Base-by-base conservation (phyloP, 306 rosid genomes). In the Carpinus viminea region DNA sequence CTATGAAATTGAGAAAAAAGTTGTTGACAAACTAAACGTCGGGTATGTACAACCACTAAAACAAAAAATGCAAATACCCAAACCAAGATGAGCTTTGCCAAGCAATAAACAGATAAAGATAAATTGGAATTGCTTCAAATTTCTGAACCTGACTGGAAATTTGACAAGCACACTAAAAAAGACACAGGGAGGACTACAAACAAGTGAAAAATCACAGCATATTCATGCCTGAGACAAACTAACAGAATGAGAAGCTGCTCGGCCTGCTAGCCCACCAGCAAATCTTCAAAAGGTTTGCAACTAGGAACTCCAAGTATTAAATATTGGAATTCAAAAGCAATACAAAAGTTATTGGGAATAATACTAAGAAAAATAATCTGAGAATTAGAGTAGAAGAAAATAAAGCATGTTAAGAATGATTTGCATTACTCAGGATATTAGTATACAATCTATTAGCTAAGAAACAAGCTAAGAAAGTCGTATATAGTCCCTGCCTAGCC, bases 201-300 rank as follows among this genome's bases (percentile, higher is more conserved):
- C 46, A 16, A 13, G 47, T 15, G 12, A 64, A 64, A 64, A 36
- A 34, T 34, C 21, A 17, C 17, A 64, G 45, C 70, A 34, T 34
- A 64, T 64, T 64, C 70, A 64, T 20, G 70, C 17, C n/a, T 64
- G 70, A 31, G 17, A 64, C 70, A 64, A 64, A 64, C 70, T 31
- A 7, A 64, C 5, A 17, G 36, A 7, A 12, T 5, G 16, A 60
- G 36, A 64, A 31, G 36, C 45, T 41, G 45, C 43, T 38, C 6
- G 45, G 45, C 45, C 8, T 7, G 7, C 45, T 41, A 41, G 45
- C 45, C 45, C 45, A 41, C 45, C 45, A 41, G 7, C 45, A 41
- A 41, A 41, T 41, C 45, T 64, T 34, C 70, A 64, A 7, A 20
- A 64, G 13, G 24, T 64, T 15, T 17, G 21, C 20, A 1, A 36